Percentiles rank a stretch among this genome's conserved stretches.
These are phyloP conservation scores for Annulohypoxylon stygium DNA, from an alignment of 495 filamentous ascomycete species.

Conservation along the genomic window DNA sequence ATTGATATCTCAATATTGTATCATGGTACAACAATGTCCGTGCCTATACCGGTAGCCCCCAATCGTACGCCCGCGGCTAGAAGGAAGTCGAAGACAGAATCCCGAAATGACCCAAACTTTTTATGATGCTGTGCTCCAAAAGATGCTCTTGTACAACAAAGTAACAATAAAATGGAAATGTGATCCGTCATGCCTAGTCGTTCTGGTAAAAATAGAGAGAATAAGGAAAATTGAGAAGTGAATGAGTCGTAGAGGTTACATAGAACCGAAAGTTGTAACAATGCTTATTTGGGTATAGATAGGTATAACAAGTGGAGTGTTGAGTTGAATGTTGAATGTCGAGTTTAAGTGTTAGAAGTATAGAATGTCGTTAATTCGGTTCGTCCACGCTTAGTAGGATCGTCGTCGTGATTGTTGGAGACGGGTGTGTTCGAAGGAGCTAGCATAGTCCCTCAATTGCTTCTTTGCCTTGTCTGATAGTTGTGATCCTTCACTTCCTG, in stretches of 20 bases:
- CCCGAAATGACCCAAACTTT: constrained; percentile 57
- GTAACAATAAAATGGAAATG: constrained; percentile 51
- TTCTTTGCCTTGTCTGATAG: constrained; percentile 81
- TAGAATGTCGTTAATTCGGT: constrained; percentile 19
- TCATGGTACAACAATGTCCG: constrained; percentile 52
- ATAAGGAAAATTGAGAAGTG: constrained; percentile 40
- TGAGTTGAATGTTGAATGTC: constrained; percentile 28
- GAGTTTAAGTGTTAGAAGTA: constrained; percentile 2
- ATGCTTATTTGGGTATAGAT: constrained; percentile 29
- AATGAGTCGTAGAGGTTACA: constrained; percentile 53
- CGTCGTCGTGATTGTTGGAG: constrained; percentile 61
- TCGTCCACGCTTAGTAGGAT: constrained; percentile 55
- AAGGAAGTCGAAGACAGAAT: constrained; percentile 52
- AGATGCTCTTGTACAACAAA: constrained; percentile 66
- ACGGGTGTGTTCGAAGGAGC: constrained; percentile 86
- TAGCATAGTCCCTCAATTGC: constrained; percentile 87
- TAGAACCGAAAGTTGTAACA: constrained; percentile 45
- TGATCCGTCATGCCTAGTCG: constrained; percentile 48
- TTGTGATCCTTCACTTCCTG: constrained; percentile 63
- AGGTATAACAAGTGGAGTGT: constrained; percentile 46
- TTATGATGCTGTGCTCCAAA: constrained; percentile 67
- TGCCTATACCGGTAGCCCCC: constrained; percentile 48
- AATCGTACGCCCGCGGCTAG: constrained; percentile 54
- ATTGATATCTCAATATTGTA: constrained; percentile 54
- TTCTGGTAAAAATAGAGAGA: constrained; percentile 38